A percentile compares a stretch with the other conserved stretches of the same genome.
These are phyloP conservation scores for Fusarium caatingaense DNA, from an alignment of 2,329 filamentous ascomycete genomes.

Conservation along the genomic window DNA sequence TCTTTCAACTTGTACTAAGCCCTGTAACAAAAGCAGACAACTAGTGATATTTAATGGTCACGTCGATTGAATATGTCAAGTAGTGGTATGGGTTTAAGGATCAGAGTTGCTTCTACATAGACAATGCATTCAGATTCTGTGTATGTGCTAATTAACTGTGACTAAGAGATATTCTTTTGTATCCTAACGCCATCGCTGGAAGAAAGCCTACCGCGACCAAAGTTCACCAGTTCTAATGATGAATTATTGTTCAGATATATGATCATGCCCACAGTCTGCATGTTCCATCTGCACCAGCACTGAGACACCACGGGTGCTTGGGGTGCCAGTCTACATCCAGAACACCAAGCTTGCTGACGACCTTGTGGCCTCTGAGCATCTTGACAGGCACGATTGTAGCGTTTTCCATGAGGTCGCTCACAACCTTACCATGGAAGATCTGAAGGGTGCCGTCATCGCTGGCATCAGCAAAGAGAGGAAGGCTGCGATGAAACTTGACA, in stretches of 20 bases:
- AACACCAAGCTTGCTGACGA: constrained; percentile 87
- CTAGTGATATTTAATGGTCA: neutral
- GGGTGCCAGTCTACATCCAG: constrained; percentile 98
- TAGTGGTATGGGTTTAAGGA: neutral
- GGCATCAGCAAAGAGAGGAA: constrained; percentile 91
- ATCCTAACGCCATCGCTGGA: constrained; percentile 41
- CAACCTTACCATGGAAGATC: constrained; percentile 96
- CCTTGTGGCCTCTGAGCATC: constrained; percentile 89
- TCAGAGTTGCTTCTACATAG: neutral
- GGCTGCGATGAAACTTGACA: constrained; percentile 85
- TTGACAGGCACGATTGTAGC: constrained; percentile 96
- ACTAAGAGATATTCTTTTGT: constrained; percentile 20
- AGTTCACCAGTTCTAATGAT: neutral
- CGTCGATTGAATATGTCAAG: neutral
- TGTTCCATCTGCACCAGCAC: constrained; percentile 93
- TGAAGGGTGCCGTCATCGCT: constrained; percentile 95
- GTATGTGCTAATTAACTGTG: neutral
- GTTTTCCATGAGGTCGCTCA: constrained; percentile 94
- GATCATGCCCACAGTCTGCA: constrained; percentile 80
- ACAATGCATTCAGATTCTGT: neutral
- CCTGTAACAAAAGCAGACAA: neutral
- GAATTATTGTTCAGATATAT: neutral
- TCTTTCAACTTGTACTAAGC: neutral
- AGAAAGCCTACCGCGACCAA: constrained; percentile 25
- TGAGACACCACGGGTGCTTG: constrained; percentile 91